These are phyloP conservation scores for Amaranthus palmeri DNA, from an alignment of 148 eudicot species.

Conservation along the genomic window DNA sequence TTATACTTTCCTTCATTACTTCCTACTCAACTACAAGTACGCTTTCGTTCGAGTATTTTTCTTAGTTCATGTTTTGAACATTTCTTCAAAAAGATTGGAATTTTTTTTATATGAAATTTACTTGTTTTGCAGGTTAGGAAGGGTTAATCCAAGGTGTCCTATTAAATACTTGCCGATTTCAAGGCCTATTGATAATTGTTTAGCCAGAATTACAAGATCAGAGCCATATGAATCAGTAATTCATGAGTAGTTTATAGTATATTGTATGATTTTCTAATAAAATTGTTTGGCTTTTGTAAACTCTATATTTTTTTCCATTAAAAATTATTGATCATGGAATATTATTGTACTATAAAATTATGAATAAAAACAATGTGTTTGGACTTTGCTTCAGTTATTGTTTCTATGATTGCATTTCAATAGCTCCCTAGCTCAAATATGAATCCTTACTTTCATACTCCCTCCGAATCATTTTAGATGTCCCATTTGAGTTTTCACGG, in stretches of 20 bases:
- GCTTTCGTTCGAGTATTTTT: background rate
- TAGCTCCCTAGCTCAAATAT: background rate
- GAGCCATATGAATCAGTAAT: too few species aligned
- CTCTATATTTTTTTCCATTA: background rate
- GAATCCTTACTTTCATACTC: background rate
- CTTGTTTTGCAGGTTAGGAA: conserved; percentile 29
- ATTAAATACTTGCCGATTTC: conserved; percentile 33
- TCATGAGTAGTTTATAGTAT: background rate
- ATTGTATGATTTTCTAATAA: too few species aligned
- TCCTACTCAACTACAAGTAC: conserved; percentile 48
- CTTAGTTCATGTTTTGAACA: background rate
- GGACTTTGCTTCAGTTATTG: too few species aligned
- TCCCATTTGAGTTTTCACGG: too few species aligned
- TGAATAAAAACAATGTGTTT: too few species aligned
- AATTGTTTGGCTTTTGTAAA: background rate
- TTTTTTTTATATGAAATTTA: background rate
- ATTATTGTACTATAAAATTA: too few species aligned
- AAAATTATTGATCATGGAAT: background rate
- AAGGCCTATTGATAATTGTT: conserved; percentile 40
- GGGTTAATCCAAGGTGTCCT: conserved; percentile 29
- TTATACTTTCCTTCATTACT: conserved; percentile 44
- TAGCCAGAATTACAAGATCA: conserved; percentile 21
- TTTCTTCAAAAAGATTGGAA: background rate
- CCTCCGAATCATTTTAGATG: too few species aligned
- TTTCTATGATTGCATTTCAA: too few species aligned